phyloP scores from a whole-genome alignment of 78 protist species.

The Goniomonas avonlea region DNA sequence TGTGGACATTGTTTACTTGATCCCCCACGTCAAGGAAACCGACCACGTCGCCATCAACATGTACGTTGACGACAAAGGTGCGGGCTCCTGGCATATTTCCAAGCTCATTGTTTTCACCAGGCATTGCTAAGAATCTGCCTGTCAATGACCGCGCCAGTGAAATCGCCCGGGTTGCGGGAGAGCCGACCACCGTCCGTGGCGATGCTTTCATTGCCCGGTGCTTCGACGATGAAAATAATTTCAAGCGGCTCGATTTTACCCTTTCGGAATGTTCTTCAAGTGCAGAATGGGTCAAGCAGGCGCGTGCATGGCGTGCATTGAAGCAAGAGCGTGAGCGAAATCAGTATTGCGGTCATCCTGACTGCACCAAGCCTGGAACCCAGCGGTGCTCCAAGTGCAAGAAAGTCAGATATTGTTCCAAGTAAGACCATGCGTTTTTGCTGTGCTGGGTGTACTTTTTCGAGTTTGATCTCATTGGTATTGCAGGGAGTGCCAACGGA shows the following conservation, averaged over 20 bases:
- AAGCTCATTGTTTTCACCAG: too few species aligned
- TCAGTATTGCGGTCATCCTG: too few species aligned
- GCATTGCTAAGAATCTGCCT: background rate
- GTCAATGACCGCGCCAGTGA: background rate
- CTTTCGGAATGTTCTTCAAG: background rate
- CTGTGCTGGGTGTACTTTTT: too few species aligned
- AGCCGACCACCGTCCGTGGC: background rate
- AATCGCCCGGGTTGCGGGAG: background rate
- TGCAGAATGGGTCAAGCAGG: background rate
- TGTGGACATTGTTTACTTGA: background rate
- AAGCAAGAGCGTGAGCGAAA: too few species aligned
- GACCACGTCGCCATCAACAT: background rate
- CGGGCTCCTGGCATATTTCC: too few species aligned
- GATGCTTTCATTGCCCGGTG: background rate
- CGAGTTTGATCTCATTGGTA: too few species aligned
- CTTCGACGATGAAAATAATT: background rate
- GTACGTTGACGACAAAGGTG: conserved; percentile 21
- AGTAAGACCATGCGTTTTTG: too few species aligned
- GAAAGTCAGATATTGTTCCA: too few species aligned
- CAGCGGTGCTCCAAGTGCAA: too few species aligned
- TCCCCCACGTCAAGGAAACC: background rate
- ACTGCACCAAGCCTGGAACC: too few species aligned
- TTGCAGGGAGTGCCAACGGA: too few species aligned
- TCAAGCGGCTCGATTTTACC: background rate
- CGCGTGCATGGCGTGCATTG: too few species aligned